Evolutionary conservation across 345 rosid species (phyloP).

Genomic region (Acer negundo): DNA sequence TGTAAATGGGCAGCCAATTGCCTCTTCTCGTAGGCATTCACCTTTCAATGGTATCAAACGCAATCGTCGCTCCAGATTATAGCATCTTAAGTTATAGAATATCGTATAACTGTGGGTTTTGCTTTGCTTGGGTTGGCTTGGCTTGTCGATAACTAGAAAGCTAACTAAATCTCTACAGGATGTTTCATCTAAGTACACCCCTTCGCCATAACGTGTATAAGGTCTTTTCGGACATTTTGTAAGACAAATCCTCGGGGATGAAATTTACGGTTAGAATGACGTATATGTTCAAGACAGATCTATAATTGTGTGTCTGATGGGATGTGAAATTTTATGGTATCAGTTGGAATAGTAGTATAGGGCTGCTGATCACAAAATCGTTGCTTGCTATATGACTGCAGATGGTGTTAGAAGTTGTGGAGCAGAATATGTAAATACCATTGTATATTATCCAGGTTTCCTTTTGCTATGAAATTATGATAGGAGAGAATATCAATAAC

Average conservation of each 20-base stretch:
- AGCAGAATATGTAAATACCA: slow-evolving; percentile 6
- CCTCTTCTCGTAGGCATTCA: slow-evolving; percentile 55
- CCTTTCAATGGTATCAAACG: slow-evolving; percentile 50
- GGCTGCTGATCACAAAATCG: not conserved
- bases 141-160: slow-evolving; percentile 4
- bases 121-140: not conserved
- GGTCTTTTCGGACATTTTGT: slow-evolving; percentile 16
- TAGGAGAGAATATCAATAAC: not conserved
- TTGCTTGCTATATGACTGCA: not conserved
- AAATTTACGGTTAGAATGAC: slow-evolving; percentile 25
- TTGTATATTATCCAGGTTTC: not conserved
- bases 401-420: not conserved
- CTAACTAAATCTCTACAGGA: not conserved
- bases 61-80: slow-evolving; percentile 68
- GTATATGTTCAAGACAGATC: slow-evolving; percentile 1
- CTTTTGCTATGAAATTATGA: not conserved
- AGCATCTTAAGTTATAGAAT: not conserved
- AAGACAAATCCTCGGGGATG: slow-evolving; percentile 18
- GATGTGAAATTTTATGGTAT: not conserved
- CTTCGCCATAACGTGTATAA: not conserved
- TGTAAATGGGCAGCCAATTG: slow-evolving; percentile 67
- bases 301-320: not conserved
- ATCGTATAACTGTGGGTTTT: slow-evolving; percentile 1
- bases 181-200: not conserved
- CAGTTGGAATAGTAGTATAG: not conserved